Conservation (phyloP, 1,139 yeast genomes). For the Kodamaea sp. region DNA sequence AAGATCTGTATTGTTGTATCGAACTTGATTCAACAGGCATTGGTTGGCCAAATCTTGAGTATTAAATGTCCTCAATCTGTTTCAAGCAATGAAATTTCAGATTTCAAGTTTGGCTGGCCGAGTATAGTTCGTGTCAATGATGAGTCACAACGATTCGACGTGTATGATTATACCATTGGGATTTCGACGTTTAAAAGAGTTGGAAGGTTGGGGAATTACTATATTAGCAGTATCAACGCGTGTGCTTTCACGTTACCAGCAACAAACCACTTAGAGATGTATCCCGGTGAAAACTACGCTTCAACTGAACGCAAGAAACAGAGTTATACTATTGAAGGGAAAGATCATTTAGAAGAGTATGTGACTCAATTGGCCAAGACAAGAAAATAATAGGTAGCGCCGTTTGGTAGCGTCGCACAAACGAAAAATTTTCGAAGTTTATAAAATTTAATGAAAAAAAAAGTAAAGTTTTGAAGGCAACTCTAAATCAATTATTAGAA, state of each 20-base stretch:
- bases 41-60: slow-evolving; percentile 22
- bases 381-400: background rate
- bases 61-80: slow-evolving; percentile 5
- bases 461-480: slow-evolving; percentile 2
- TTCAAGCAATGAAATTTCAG: background rate
- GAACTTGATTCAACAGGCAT: slow-evolving; percentile 33
- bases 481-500: slow-evolving; percentile 9
- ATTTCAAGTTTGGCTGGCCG: slow-evolving; percentile 12
- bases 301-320: background rate
- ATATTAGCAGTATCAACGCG: slow-evolving; percentile 8
- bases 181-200: slow-evolving; percentile 12
- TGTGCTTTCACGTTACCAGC: slow-evolving; percentile 4
- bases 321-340: slow-evolving; percentile 8
- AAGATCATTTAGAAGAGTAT: slow-evolving; percentile 11
- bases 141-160: slow-evolving; percentile 6
- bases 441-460: background rate
- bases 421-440: background rate
- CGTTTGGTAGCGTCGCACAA: background rate
- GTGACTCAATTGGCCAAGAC: slow-evolving; percentile 11
- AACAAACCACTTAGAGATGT: slow-evolving; percentile 10
- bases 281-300: slow-evolving; percentile 8
- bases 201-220: slow-evolving; percentile 13
- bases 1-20: slow-evolving; percentile 42
- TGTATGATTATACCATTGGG: slow-evolving; percentile 13
- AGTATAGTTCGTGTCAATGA: slow-evolving; percentile 5